Evolutionary conservation across 129 eudicot genomes (phyloP).

Genomic region (Tagetes erecta): DNA sequence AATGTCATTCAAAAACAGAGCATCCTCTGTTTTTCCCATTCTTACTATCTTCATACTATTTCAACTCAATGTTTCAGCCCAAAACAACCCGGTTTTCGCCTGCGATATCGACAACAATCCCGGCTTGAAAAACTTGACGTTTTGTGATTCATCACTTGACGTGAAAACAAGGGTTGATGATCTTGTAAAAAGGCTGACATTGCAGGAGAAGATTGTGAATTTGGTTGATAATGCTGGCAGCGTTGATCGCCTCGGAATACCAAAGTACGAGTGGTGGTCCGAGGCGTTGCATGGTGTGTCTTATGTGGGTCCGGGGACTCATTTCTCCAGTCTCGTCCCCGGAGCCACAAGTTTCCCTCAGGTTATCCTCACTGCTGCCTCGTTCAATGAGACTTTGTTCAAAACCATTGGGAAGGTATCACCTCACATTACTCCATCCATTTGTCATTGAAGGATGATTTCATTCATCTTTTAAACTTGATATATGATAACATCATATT

Average conservation of each 20-base stretch:
- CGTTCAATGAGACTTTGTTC: constrained; percentile 66
- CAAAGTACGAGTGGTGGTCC: constrained; percentile 95
- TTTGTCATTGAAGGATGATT: too few species aligned
- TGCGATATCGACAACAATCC: constrained; percentile 60
- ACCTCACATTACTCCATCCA: constrained; percentile 5
- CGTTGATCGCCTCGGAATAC: constrained; percentile 74
- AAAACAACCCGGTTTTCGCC: constrained; percentile 59
- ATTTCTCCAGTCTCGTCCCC: constrained; percentile 50
- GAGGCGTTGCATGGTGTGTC: constrained; percentile 95
- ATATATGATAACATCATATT: not conserved
- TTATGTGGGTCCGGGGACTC: constrained; percentile 72
- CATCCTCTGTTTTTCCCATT: constrained; percentile 49
- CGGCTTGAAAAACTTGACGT: constrained; percentile 39
- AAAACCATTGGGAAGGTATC: constrained; percentile 78
- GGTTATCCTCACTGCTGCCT: constrained; percentile 74
- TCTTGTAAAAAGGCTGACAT: constrained; percentile 60
- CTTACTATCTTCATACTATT: constrained; percentile 19
- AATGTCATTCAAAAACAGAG: constrained; percentile 62
- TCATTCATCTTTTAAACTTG: not conserved
- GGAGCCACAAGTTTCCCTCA: constrained; percentile 95
- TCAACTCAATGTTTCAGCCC: constrained; percentile 35
- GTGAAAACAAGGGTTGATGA: constrained; percentile 64
- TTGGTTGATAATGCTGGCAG: constrained; percentile 58
- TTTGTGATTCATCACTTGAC: constrained; percentile 56
- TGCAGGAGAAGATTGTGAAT: constrained; percentile 71